These are phyloP conservation scores for Lichtheimia hyalospora DNA, from an alignment of 371 early-diverging fungal genomes.

Conservation along the genomic window DNA sequence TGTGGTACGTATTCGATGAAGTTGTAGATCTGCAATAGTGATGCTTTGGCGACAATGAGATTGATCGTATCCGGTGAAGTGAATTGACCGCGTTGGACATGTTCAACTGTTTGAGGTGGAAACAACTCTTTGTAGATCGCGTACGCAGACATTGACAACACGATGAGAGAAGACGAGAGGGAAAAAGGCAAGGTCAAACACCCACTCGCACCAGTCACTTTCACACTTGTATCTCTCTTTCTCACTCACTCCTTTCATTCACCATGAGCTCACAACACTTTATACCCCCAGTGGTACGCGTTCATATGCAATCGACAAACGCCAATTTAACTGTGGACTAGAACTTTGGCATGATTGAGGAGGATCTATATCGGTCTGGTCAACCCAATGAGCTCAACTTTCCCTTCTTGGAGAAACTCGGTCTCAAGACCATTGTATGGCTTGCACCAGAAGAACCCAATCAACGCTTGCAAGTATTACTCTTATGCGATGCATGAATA, in stretches of 20 bases:
- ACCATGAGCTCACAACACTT: constrained; percentile 75
- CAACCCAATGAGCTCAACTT: constrained; percentile 98
- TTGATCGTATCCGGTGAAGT: constrained; percentile 71
- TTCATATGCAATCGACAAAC: constrained; percentile 2
- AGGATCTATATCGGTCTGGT: constrained; percentile 95
- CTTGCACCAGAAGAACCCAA: constrained; percentile 96
- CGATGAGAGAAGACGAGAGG: too few relatives aligned
- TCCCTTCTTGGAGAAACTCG: constrained; percentile 94
- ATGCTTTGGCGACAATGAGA: constrained; percentile 75
- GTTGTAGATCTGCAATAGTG: constrained; percentile 79
- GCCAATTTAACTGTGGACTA: constrained; percentile 27
- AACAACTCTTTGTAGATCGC: constrained; percentile 79
- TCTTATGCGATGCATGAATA: not conserved
- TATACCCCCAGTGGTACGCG: constrained; percentile 75
- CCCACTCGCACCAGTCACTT: not conserved
- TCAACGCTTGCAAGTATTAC: constrained; percentile 78
- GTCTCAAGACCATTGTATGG: constrained; percentile 89
- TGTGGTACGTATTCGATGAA: constrained; percentile 63
- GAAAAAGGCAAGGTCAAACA: too few relatives aligned
- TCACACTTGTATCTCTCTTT: not conserved
- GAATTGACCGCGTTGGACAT: constrained; percentile 72
- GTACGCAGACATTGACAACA: constrained; percentile 50
- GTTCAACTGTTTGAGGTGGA: constrained; percentile 81
- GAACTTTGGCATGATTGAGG: constrained; percentile 97
- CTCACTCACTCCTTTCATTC: not conserved